phyloP scores from a whole-genome alignment of 495 filamentous ascomycete genomes.

The Aspergillus ostianus region DNA sequence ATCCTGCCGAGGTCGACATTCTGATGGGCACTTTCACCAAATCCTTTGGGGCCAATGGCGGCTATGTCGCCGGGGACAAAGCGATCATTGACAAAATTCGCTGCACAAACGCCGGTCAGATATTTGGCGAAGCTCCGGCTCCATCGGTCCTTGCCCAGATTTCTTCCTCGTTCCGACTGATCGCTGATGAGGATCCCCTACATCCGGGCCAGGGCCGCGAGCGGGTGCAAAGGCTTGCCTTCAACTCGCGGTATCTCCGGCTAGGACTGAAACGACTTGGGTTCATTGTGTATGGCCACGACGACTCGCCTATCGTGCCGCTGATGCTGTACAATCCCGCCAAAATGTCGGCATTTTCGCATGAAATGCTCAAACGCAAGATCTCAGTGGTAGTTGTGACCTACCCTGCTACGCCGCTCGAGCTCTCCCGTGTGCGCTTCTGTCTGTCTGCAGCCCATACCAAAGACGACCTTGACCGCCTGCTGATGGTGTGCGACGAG shows the following conservation, averaged over 20 bases:
- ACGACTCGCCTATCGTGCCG: conserved; percentile 89
- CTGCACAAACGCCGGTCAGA: conserved; percentile 69
- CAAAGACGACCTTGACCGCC: conserved; percentile 84
- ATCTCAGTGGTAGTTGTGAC: conserved; percentile 93
- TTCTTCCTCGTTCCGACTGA: conserved; percentile 69
- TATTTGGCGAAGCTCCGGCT: conserved; percentile 77
- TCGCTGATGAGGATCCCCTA: conserved; percentile 64
- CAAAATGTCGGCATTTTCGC: conserved; percentile 89
- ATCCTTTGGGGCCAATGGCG: conserved; percentile 90
- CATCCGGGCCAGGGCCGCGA: conserved; percentile 79
- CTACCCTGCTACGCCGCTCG: conserved; percentile 86
- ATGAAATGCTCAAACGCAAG: conserved; percentile 88
- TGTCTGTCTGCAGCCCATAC: conserved; percentile 88
- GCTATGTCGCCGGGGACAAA: conserved; percentile 80
- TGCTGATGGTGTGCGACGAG: conserved; percentile 80
- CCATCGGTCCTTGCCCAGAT: conserved; percentile 83
- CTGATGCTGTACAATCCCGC: conserved; percentile 83
- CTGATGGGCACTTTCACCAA: conserved; percentile 94
- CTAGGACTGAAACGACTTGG: conserved; percentile 86
- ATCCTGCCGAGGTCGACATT: conserved; percentile 80
- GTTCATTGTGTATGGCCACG: conserved; percentile 84
- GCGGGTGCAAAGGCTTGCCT: conserved; percentile 82
- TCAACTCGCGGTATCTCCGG: conserved; percentile 90
- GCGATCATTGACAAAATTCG: conserved; percentile 79
- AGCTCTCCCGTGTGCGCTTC: conserved; percentile 80